Evolutionary conservation across 371 early-diverging fungal species (phyloP).

Genomic region (Apophysomyces variabilis): DNA sequence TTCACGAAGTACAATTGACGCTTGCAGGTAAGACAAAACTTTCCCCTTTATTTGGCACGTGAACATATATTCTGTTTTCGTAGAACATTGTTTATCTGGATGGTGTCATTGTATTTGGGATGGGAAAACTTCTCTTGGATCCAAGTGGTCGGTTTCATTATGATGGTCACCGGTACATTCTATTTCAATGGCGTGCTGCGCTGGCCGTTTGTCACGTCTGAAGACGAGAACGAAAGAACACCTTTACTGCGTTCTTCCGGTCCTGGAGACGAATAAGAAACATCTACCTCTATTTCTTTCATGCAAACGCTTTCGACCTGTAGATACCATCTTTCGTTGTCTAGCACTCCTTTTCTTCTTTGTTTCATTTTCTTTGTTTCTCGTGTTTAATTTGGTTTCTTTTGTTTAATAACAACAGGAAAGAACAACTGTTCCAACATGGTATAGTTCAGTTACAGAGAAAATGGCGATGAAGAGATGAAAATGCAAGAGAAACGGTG

Average conservation of each 20-base stretch:
- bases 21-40: slow-evolving; percentile 65
- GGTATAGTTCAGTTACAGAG: neutral
- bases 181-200: slow-evolving; percentile 86
- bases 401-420: neutral
- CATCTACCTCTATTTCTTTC: neutral
- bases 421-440: neutral
- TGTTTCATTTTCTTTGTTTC: neutral
- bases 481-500: neutral
- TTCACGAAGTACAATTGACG: slow-evolving; percentile 92
- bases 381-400: neutral
- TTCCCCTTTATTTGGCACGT: neutral
- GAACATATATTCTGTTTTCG: neutral
- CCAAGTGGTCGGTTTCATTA: slow-evolving; percentile 85
- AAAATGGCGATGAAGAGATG: neutral
- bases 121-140: slow-evolving; percentile 94
- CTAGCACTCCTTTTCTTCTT: neutral
- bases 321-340: slow-evolving; percentile 1
- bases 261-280: slow-evolving; percentile 7
- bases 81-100: slow-evolving; percentile 95
- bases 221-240: slow-evolving; percentile 30
- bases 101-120: slow-evolving; percentile 83
- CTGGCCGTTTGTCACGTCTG: slow-evolving; percentile 39
- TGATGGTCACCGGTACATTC: slow-evolving; percentile 90
- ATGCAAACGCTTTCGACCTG: neutral
- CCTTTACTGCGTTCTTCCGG: slow-evolving; percentile 32